Percentiles rank a stretch among this genome's conserved stretches.
Conservation (phyloP, 2,329 filamentous ascomycete species). For the Neobulgaria alba region DNA sequence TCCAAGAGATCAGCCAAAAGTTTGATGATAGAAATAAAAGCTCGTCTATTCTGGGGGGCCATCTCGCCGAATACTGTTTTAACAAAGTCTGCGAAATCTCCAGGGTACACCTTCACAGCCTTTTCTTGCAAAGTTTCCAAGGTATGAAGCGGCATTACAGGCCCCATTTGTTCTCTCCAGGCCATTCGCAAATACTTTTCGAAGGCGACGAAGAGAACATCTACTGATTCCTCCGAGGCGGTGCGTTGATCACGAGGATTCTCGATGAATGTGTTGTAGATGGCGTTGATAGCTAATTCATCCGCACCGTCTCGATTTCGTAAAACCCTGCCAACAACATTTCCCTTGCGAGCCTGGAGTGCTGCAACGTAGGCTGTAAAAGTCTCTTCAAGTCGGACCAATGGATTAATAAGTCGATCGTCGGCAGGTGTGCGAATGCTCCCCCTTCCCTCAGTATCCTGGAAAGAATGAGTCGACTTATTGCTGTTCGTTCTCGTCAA, state of each 20-base stretch:
- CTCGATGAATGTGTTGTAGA: constrained; percentile 84
- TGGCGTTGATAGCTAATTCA: constrained; percentile 73
- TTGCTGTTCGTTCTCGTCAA: constrained; percentile 23
- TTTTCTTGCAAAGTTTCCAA: constrained; percentile 67
- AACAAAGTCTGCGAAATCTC: constrained; percentile 65
- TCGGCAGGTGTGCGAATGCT: constrained; percentile 34
- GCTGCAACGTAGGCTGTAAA: constrained; percentile 77
- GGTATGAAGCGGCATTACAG: constrained; percentile 64
- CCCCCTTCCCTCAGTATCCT: constrained; percentile 23
- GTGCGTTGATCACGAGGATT: constrained; percentile 70
- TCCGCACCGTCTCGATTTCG: constrained; percentile 63
- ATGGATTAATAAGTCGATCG: constrained; percentile 51
- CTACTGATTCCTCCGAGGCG: constrained; percentile 66
- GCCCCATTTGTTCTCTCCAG: constrained; percentile 83
- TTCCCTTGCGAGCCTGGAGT: constrained; percentile 76
- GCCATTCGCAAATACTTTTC: constrained; percentile 86
- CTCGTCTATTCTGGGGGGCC: constrained; percentile 63
- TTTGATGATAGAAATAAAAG: constrained; percentile 76
- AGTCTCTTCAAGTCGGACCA: constrained; percentile 72
- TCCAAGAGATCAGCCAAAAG: constrained; percentile 81
- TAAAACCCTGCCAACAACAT: constrained; percentile 71
- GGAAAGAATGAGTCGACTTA: constrained; percentile 23
- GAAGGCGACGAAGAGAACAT: constrained; percentile 84
- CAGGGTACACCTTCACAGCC: constrained; percentile 56
- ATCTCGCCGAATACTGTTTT: constrained; percentile 56